Evolutionary conservation across 202 grass and related monocot genomes (phyloP).

Genomic region (Carex arenaria): DNA sequence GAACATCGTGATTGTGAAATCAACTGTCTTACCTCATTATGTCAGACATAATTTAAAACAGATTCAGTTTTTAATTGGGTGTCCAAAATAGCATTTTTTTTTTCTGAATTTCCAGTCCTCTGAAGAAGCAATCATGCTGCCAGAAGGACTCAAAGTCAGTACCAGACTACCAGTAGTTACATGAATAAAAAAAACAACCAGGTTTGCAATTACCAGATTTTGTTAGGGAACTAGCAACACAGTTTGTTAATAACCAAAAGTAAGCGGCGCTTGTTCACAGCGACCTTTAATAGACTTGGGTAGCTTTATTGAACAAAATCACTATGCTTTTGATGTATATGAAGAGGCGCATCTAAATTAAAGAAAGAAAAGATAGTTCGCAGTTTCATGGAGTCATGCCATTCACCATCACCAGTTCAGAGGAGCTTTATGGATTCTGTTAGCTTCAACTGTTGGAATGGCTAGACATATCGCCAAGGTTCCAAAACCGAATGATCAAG

Average conservation of each 20-base stretch:
- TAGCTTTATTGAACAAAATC: conserved; percentile 6
- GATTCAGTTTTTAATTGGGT: not conserved
- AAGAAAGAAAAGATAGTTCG: not conserved
- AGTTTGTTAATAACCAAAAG: not conserved
- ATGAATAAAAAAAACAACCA: not conserved
- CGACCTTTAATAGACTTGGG: not conserved
- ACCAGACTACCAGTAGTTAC: conserved; percentile 1
- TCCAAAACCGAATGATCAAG: not conserved
- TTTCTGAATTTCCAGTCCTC: conserved; percentile 13
- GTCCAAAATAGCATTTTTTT: not conserved
- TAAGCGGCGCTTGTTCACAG: not conserved
- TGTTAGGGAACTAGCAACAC: not conserved
- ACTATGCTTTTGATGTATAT: not conserved
- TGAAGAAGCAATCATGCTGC: conserved; percentile 6
- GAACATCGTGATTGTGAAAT: not conserved
- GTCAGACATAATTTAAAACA: not conserved
- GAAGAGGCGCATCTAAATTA: not conserved
- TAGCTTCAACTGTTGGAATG: conserved; percentile 5
- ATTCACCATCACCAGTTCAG: not conserved
- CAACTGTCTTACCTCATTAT: conserved; percentile 9
- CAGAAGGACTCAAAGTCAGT: conserved; percentile 14
- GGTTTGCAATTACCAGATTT: not conserved
- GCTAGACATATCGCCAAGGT: not conserved
- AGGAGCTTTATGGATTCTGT: not conserved
- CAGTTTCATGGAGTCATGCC: not conserved